These are phyloP conservation scores for Platismatia glauca DNA, from an alignment of 495 filamentous ascomycete genomes.

Conservation along the genomic window DNA sequence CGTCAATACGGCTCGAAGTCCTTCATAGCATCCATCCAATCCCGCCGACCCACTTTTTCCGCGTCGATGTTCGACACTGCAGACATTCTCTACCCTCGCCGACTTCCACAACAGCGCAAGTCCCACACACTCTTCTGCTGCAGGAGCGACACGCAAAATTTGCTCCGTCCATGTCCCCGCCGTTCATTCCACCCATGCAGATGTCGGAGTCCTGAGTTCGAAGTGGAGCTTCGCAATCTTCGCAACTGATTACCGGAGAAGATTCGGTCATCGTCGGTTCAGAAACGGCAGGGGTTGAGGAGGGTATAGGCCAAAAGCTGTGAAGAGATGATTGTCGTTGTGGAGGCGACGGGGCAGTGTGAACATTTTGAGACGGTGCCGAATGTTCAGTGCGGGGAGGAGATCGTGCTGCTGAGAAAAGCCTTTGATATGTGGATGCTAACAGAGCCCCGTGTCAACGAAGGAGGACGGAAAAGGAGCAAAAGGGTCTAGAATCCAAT, in stretches of 20 bases:
- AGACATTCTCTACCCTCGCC: slow-evolving; percentile 23
- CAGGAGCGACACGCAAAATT: slow-evolving; percentile 20
- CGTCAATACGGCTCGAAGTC: not conserved
- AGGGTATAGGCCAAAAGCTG: slow-evolving; percentile 17
- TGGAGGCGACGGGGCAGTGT: not conserved
- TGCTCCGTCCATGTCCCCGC: not conserved
- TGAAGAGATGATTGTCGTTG: slow-evolving; percentile 20
- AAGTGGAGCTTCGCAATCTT: slow-evolving; percentile 22
- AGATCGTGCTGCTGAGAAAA: slow-evolving; percentile 41
- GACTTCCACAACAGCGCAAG: slow-evolving; percentile 24
- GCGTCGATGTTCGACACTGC: slow-evolving; percentile 18
- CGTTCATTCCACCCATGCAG: slow-evolving; percentile 13
- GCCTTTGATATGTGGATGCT: slow-evolving; percentile 32
- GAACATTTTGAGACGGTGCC: slow-evolving; percentile 3
- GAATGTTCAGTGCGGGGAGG: slow-evolving; percentile 30
- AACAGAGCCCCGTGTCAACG: not conserved
- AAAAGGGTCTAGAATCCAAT: not conserved
- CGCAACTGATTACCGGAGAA: slow-evolving; percentile 7
- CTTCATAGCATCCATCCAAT: slow-evolving; percentile 19
- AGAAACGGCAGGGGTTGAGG: slow-evolving; percentile 12
- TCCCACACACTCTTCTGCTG: slow-evolving; percentile 22
- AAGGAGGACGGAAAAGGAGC: not conserved
- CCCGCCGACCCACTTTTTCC: slow-evolving; percentile 20
- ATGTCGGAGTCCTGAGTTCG: slow-evolving; percentile 7
- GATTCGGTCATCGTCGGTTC: not conserved